These are phyloP conservation scores for Elsinoe fawcettii DNA, from an alignment of 2,329 filamentous ascomycete species.

Conservation along the genomic window DNA sequence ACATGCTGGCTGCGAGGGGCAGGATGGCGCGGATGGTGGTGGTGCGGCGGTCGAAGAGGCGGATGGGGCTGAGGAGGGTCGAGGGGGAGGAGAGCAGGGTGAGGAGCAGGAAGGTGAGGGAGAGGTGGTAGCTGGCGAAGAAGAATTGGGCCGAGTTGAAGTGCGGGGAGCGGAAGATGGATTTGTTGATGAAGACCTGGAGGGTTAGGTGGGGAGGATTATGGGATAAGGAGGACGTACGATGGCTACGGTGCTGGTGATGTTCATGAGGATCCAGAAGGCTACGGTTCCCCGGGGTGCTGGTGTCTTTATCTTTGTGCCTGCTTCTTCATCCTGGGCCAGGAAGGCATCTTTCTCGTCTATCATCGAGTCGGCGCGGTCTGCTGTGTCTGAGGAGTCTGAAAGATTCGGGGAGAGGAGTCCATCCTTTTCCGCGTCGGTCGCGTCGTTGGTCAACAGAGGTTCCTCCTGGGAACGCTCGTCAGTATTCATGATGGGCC, in stretches of 20 bases:
- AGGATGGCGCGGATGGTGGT: slow-evolving; percentile 51
- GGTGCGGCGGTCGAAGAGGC: slow-evolving; percentile 52
- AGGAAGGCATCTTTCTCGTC: slow-evolving; percentile 11
- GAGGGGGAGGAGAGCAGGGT: slow-evolving; percentile 51
- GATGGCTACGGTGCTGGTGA: slow-evolving; percentile 17
- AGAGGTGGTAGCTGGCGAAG: slow-evolving; percentile 65
- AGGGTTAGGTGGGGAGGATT: background rate
- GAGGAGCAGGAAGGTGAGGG: slow-evolving; percentile 56
- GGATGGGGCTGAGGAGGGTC: slow-evolving; percentile 32
- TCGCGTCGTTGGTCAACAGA: background rate
- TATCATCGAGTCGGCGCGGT: slow-evolving; percentile 9
- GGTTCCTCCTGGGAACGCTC: background rate
- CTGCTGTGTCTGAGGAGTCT: background rate
- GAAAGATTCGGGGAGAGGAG: background rate
- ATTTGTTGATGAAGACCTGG: slow-evolving; percentile 19
- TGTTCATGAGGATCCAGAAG: slow-evolving; percentile 18
- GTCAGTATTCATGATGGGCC: slow-evolving; percentile 1
- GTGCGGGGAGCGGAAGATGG: slow-evolving; percentile 17
- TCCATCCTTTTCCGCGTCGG: background rate
- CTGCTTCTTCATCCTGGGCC: slow-evolving; percentile 9
- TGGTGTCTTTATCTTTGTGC: background rate
- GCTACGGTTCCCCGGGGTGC: background rate
- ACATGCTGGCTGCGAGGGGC: slow-evolving; percentile 60
- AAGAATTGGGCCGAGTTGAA: slow-evolving; percentile 24
- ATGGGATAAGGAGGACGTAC: background rate